Evolutionary conservation across 2,329 filamentous ascomycete species (phyloP), one percentile per base, ranked within the genome.

Genomic region (Monosporascus cannonballus): DNA sequence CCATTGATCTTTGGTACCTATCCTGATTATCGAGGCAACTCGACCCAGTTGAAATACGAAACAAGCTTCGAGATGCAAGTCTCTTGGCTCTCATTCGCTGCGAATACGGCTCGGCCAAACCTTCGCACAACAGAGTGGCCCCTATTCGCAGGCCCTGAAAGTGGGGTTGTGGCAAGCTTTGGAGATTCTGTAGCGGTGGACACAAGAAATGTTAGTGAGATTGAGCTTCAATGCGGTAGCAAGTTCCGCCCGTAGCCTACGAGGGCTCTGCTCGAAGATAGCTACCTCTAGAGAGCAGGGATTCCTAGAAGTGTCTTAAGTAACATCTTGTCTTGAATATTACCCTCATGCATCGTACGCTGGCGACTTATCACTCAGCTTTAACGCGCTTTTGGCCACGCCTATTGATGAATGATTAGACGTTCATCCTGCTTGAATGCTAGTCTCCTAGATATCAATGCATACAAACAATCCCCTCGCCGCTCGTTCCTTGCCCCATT

Each of bases 1-100:
- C 67, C 69, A 14, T 54, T 73, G 57, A 54, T 69, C 25, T 71
- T 74, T 56, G 72, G 70, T 2, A 73, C 72, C 1, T 69, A 72
- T 51, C n/a, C 5, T 38, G 8, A 39, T 20, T 39, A 39, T 39
- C 38, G 15, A 6, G 48, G 51, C 3, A 53, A 54, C n/a, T 56
- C 60, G n/a, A 63, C 64, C 24, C 49, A 55, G 25, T 59, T 61
- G 47, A 58, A 67, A 44, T 53, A 55, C 4, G 59, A 59, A 25
- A 55, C 60, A 4, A 64, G 61, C 55, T 47, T 51, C 34, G 46
- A 56, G n/a, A 63, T 66, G 59, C 63, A 66, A 47, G 65, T 66
- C 51, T 51, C 61, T 36, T 51, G 62, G 22, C 56, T 64, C 42
- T 59, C 61, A 18, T 67, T 67, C 47, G 58, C 57, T 39, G 38